Conservation (phyloP, 441 rosid genomes). For the Erodium moschatum region DNA sequence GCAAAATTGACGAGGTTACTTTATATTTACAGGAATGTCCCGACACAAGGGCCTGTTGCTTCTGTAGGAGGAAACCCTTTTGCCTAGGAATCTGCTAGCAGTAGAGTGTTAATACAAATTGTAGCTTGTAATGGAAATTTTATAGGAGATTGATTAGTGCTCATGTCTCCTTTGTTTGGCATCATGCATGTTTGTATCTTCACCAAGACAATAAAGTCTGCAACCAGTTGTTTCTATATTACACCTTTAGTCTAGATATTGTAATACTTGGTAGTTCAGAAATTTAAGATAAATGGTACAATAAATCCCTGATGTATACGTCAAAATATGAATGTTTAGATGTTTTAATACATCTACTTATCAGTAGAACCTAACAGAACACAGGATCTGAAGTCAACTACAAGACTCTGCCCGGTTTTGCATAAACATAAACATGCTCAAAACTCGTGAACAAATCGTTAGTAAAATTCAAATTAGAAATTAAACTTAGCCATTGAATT, state of each 20-base stretch:
- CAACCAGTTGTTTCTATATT: no score
- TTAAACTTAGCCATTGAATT: no score
- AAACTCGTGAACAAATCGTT: no score
- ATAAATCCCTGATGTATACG: no score
- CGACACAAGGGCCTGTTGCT: conserved; percentile 64
- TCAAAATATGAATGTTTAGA: no score
- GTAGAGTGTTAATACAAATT: conserved; percentile 12
- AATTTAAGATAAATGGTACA: not conserved
- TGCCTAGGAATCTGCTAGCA: conserved; percentile 34
- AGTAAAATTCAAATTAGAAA: no score
- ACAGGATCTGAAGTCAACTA: no score
- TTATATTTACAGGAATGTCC: conserved; percentile 40
- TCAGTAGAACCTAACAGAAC: no score
- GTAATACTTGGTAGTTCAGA: not conserved
- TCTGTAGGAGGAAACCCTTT: conserved; percentile 78
- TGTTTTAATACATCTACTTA: no score
- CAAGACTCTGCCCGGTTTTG: no score
- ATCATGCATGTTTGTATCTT: not conserved
- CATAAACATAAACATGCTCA: no score
- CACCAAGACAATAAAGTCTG: no score
- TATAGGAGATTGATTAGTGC: not conserved
- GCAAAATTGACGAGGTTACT: not conserved
- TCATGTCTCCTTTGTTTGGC: not conserved
- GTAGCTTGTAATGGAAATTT: conserved; percentile 15
- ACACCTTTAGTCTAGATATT: not conserved